Percentiles rank a stretch among this genome's conserved stretches.
phyloP scores from a whole-genome alignment of 192 early-diverging fungal genomes.

The Gamsiella multidivaricata region DNA sequence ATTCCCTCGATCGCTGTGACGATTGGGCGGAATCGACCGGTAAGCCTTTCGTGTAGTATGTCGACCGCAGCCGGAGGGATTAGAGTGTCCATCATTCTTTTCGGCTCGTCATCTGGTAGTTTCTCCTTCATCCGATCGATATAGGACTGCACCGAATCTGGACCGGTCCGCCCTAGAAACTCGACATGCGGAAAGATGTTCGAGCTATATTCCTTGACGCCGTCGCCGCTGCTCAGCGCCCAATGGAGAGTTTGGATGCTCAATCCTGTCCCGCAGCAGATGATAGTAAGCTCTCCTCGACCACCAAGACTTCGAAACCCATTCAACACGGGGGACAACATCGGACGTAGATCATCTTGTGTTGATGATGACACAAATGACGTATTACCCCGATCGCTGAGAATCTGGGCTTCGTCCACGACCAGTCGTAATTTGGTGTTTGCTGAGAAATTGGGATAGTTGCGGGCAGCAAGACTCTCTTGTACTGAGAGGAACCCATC shows the following conservation, averaged over 20 bases:
- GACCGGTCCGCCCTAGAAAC: conserved; percentile 18
- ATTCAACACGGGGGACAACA: conserved; percentile 6
- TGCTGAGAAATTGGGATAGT: conserved; percentile 1
- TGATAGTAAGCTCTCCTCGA: not conserved
- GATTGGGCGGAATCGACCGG: conserved; percentile 4
- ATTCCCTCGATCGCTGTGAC: conserved; percentile 1
- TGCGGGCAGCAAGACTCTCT: too few species aligned
- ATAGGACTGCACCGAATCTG: conserved; percentile 9
- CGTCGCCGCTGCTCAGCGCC: conserved; percentile 7
- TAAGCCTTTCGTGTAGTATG: conserved; percentile 3
- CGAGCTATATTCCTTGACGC: conserved; percentile 4
- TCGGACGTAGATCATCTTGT: conserved; percentile 3
- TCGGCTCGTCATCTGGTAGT: conserved; percentile 21
- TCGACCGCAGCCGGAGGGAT: conserved; percentile 15
- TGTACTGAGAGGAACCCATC: too few species aligned
- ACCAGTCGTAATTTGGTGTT: conserved; percentile 9
- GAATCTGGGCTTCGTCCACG: conserved; percentile 15
- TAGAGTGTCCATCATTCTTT: conserved; percentile 8
- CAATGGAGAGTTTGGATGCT: not conserved
- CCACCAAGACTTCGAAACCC: not conserved
- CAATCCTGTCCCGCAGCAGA: conserved; percentile 7
- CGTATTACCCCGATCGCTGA: conserved; percentile 3
- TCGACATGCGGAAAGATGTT: conserved; percentile 11
- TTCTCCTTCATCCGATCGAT: conserved; percentile 16
- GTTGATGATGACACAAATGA: not conserved